These are phyloP conservation scores for Talaromyces sp. DNA, from an alignment of 2,329 filamentous ascomycete genomes.

Conservation along the genomic window DNA sequence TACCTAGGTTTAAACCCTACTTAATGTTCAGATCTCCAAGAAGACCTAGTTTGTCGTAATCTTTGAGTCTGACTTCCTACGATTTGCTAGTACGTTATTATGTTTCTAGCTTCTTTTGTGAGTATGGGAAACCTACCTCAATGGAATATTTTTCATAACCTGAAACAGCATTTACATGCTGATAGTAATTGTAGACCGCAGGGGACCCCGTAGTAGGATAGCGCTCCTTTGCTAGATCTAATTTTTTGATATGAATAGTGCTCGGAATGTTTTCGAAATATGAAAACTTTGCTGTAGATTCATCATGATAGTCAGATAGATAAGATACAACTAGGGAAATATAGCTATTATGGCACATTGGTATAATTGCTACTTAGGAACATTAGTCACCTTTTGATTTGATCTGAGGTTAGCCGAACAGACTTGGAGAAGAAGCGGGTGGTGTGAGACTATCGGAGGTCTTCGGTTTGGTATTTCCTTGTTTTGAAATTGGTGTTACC, in stretches of 20 bases:
- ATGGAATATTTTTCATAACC: neutral
- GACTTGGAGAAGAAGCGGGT: neutral
- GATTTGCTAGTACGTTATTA: neutral
- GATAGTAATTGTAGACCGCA: neutral
- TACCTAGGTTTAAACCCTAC: neutral
- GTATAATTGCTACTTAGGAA: neutral
- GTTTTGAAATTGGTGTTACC: neutral
- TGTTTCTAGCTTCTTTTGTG: neutral
- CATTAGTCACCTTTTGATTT: neutral
- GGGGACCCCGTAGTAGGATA: neutral
- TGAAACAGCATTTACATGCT: neutral
- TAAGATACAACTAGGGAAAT: neutral
- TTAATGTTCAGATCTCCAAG: neutral
- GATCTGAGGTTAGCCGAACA: neutral
- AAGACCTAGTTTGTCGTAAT: neutral
- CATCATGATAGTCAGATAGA: neutral
- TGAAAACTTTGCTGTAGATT: neutral
- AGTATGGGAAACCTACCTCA: slow-evolving; percentile 1
- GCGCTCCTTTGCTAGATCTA: neutral
- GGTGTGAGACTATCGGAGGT: neutral
- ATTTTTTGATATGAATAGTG: neutral
- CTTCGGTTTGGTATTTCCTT: neutral
- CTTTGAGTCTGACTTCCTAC: slow-evolving; percentile 9
- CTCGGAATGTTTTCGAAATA: neutral
- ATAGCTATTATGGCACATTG: neutral